Evolutionary conservation across 2,329 filamentous ascomycete species (phyloP).

Genomic region (Colletotrichum truncatum): DNA sequence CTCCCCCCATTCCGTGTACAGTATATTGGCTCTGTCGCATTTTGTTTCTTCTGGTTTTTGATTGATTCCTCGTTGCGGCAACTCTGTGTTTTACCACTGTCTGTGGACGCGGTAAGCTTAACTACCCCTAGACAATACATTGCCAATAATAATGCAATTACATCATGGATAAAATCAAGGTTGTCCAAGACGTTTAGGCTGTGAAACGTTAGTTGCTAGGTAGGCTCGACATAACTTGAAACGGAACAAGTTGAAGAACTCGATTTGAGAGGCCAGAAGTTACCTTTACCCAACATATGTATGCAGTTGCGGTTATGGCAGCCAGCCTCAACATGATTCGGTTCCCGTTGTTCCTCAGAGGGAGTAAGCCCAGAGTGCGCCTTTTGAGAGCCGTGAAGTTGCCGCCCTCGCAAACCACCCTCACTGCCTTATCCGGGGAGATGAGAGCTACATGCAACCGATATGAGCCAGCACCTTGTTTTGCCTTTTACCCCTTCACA

Average conservation of each 20-base stretch:
- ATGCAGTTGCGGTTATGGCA: background rate
- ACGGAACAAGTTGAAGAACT: background rate
- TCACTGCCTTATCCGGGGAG: no score
- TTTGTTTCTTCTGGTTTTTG: background rate
- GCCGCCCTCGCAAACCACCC: no score
- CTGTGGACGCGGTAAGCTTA: constrained; percentile 1
- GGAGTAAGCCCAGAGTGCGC: no score
- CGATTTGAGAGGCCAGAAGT: background rate
- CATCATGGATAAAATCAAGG: background rate
- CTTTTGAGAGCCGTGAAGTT: no score
- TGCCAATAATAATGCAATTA: background rate
- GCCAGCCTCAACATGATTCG: no score
- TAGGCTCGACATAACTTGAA: background rate
- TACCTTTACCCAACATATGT: background rate
- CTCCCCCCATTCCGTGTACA: background rate
- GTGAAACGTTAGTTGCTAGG: background rate
- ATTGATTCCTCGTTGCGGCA: background rate
- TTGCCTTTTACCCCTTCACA: background rate
- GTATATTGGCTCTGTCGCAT: background rate
- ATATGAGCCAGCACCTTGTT: background rate
- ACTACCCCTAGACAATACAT: background rate
- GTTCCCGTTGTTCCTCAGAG: no score
- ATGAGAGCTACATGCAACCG: background rate
- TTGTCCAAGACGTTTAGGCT: background rate
- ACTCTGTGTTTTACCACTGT: background rate